phyloP scores from a whole-genome alignment of 2,329 filamentous ascomycete genomes.

The Ilyonectria mors-panacis region DNA sequence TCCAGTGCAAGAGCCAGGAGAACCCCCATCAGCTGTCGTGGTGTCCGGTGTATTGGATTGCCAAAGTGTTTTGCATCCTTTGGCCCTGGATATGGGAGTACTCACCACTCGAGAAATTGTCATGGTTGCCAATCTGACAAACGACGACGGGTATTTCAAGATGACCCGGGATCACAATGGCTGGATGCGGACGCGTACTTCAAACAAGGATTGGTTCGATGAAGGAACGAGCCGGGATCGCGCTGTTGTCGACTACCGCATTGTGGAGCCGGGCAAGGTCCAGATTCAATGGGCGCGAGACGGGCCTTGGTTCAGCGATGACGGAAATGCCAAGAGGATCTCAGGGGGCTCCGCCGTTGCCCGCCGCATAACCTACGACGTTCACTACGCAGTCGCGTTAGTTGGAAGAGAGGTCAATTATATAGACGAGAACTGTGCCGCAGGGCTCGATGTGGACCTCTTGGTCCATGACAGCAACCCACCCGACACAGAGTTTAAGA shows the following conservation, averaged over 20 bases:
- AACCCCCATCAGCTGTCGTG: background rate
- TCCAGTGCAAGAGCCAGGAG: background rate
- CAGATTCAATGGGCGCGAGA: constrained; percentile 2
- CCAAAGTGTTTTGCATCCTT: background rate
- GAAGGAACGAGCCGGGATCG: background rate
- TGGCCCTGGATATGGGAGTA: background rate
- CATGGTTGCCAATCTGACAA: constrained; percentile 10
- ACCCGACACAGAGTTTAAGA: background rate
- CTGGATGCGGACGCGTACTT: background rate
- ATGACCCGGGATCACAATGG: background rate
- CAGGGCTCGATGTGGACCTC: background rate
- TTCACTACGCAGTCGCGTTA: background rate
- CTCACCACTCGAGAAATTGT: background rate
- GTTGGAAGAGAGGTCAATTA: background rate
- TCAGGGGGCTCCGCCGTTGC: background rate
- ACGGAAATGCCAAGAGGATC: background rate
- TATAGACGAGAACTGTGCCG: background rate
- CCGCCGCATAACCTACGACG: background rate
- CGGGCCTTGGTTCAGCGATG: background rate
- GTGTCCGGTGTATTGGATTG: background rate
- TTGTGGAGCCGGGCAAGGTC: background rate
- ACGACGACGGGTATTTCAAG: background rate
- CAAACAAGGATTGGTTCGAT: background rate
- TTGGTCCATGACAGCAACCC: background rate
- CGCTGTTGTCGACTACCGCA: constrained; percentile 4